These are phyloP conservation scores for Scedosporium dehoogii DNA, from an alignment of 2,329 filamentous ascomycete species.

Conservation along the genomic window DNA sequence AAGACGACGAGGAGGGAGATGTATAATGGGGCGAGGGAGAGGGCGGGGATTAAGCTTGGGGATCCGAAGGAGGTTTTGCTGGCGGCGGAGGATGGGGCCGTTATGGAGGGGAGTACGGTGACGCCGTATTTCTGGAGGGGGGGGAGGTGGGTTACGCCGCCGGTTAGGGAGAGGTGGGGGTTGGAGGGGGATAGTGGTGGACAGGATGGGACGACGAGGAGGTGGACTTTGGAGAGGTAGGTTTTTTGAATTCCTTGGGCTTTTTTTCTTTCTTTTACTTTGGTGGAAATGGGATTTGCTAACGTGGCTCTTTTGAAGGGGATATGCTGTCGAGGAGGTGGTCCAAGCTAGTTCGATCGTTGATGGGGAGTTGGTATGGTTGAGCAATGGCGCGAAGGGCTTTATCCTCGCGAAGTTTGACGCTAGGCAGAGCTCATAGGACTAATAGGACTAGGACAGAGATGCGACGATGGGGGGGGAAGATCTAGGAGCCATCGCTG, in stretches of 20 bases:
- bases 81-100: conserved; percentile 49
- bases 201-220: conserved; percentile 69
- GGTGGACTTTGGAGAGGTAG: conserved; percentile 69
- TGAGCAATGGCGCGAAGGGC: conserved; percentile 80
- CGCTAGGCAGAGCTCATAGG: neutral
- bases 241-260: conserved; percentile 10
- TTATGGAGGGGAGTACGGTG: conserved; percentile 82
- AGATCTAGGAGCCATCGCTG: no score
- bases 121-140: conserved; percentile 72
- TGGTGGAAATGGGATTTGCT: conserved; percentile 5
- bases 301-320: conserved; percentile 21
- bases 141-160: conserved; percentile 70
- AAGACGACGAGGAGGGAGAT: conserved; percentile 70
- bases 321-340: conserved; percentile 54
- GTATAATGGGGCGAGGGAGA: conserved; percentile 61
- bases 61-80: conserved; percentile 61
- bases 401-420: conserved; percentile 38
- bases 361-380: conserved; percentile 71
- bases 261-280: neutral
- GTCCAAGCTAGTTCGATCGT: conserved; percentile 50
- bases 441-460: no score
- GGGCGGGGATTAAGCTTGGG: conserved; percentile 41
- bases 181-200: conserved; percentile 52
- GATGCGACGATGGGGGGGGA: no score
- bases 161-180: conserved; percentile 3